These are phyloP conservation scores for Poa annua DNA, from an alignment of 176 grass and related monocot species.

Conservation along the genomic window DNA sequence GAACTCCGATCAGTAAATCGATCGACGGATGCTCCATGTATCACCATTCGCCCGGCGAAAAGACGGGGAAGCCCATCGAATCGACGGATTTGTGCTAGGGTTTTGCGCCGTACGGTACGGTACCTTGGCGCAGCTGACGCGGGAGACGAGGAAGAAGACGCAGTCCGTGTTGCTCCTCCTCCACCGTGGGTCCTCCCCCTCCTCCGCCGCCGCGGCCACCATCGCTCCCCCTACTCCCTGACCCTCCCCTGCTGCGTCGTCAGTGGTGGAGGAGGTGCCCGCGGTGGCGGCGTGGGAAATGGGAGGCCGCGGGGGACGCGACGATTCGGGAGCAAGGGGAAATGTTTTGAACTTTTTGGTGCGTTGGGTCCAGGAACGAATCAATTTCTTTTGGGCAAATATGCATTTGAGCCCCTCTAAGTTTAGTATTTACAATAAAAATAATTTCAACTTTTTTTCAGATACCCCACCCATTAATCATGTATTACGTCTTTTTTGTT, in stretches of 20 bases:
- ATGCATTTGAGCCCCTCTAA: too few relatives aligned
- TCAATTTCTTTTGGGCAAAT: neutral
- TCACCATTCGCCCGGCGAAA: neutral
- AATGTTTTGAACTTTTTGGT: slow-evolving; percentile 34
- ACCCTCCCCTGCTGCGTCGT: neutral
- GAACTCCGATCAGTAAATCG: slow-evolving; percentile 2
- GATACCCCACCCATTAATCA: too few relatives aligned
- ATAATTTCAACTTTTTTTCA: too few relatives aligned
- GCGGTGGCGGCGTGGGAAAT: slow-evolving; percentile 25
- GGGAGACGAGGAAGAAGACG: slow-evolving; percentile 43
- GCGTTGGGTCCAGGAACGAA: slow-evolving; percentile 1
- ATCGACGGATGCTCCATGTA: neutral
- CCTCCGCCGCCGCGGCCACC: neutral
- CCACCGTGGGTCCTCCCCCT: slow-evolving; percentile 23
- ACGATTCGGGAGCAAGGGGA: neutral
- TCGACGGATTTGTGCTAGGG: slow-evolving; percentile 20
- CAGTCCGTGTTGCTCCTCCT: slow-evolving; percentile 41
- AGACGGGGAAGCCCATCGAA: neutral
- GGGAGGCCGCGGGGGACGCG: slow-evolving; percentile 7
- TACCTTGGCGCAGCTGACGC: slow-evolving; percentile 48
- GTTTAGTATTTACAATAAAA: neutral
- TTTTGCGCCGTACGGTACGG: slow-evolving; percentile 22
- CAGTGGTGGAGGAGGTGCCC: slow-evolving; percentile 6
- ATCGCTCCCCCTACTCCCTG: slow-evolving; percentile 2
- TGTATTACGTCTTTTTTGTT: too few relatives aligned